Base-by-base conservation (phyloP, 257 asterid species). In the Solanum clarkiae region DNA sequence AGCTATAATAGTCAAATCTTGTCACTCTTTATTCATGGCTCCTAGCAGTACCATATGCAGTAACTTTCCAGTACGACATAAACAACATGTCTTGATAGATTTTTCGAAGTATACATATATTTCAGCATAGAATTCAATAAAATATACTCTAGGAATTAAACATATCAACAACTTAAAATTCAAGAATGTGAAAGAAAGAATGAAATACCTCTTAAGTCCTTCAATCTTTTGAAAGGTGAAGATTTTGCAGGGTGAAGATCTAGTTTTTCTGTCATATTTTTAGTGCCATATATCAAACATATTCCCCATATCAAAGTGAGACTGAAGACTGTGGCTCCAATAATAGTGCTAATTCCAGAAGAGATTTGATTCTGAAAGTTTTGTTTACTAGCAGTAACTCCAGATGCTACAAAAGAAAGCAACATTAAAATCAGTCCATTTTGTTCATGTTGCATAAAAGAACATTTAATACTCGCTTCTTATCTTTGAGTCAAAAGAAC, bases 291-390 rank as follows among this genome's bases (percentile, higher is more conserved):
- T 29, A 90, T 90, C 44, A 88, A 91, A 51, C 92, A 90, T 79
- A 85, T 84, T 40, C 91, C 92, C 91, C 92, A 90, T n/a, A 88
- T 83, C 6, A 87, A 12, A 26, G 91, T 89, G n/a, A 89, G 89
- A 83, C 86, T 89, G 14, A 89, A 80, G 45, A 87, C 90, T 4
- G 91, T 89, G 12, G 93, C 87, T 36, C 91, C 90, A 20, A 88
- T 90, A 11, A 85, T 88, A 0, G 84, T 86, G 7, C 89, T 90
- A 22, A 89, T 86, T 83, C 89, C 90, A 3, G 82, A 89, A 7
- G 93, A 88, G 55, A 89, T 90, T 22, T 65, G 79, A 11, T 57
- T 84, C 80, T 86, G 90, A 53, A 91, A 91, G 20, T 26, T 82
- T 26, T 26, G 29, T 26, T 26, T 26, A 26, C 29, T 26, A 26